Conservation (phyloP, 169 alveolate genomes). For the Cryptosporidium ubiquitum region DNA sequence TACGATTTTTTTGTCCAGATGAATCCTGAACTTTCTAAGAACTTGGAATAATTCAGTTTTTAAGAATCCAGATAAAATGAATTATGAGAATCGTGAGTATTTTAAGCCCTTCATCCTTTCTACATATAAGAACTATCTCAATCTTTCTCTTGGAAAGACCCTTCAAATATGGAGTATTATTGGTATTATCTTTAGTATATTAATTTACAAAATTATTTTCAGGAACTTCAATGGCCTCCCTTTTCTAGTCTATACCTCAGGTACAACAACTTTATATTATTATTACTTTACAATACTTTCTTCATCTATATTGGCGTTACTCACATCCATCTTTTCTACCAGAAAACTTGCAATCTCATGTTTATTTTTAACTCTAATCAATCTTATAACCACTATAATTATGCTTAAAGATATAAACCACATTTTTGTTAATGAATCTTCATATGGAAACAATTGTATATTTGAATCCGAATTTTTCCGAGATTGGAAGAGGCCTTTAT, state of each 20-base stretch:
- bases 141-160: conserved; percentile 23
- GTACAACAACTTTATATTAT: background rate
- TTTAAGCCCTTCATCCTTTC: conserved; percentile 29
- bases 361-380: conserved; percentile 3
- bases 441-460: conserved; percentile 33
- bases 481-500: conserved; percentile 40
- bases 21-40: background rate
- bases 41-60: background rate
- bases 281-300: conserved; percentile 10
- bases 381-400: background rate
- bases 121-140: conserved; percentile 18
- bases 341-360: conserved; percentile 57
- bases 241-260: conserved; percentile 12
- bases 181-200: background rate
- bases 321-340: conserved; percentile 5
- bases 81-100: background rate
- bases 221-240: conserved; percentile 3
- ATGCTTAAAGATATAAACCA: background rate
- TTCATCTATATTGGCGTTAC: conserved; percentile 17
- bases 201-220: conserved; percentile 13
- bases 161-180: conserved; percentile 47
- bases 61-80: conserved; percentile 1
- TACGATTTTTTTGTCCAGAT: background rate
- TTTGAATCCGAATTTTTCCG: conserved; percentile 18
- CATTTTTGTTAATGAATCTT: conserved; percentile 6